phyloP scores from a whole-genome alignment of 2,329 filamentous ascomycete species.

The Trichoderma arundinaceum region DNA sequence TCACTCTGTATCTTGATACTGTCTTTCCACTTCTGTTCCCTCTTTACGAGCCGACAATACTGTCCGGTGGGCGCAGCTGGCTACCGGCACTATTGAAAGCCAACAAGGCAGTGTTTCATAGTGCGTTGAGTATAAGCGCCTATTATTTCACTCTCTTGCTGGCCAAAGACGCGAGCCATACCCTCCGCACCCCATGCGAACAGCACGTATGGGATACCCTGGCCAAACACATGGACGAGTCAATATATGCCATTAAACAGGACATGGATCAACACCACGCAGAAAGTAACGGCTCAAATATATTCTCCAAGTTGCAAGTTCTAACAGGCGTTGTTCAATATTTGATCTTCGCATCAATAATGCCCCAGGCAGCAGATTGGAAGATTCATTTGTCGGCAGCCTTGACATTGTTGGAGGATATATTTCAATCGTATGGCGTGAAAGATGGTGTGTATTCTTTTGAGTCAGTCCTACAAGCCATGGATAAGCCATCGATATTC shows the following conservation, averaged over 20 bases:
- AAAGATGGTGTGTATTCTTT: neutral
- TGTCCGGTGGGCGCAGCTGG: slow-evolving; percentile 58
- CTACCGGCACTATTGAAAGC: slow-evolving; percentile 55
- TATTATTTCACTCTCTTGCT: slow-evolving; percentile 54
- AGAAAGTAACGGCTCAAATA: slow-evolving; percentile 28
- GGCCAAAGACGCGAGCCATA: slow-evolving; percentile 32
- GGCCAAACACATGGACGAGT: slow-evolving; percentile 15
- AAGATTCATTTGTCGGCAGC: slow-evolving; percentile 13
- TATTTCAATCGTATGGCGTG: neutral
- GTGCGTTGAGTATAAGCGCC: slow-evolving; percentile 54
- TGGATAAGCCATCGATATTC: slow-evolving; percentile 13
- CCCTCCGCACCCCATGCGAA: neutral
- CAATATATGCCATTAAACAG: slow-evolving; percentile 8
- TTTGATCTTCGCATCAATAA: slow-evolving; percentile 51
- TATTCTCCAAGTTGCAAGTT: slow-evolving; percentile 35
- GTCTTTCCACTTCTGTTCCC: slow-evolving; percentile 60
- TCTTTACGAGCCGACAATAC: slow-evolving; percentile 56
- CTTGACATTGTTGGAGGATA: slow-evolving; percentile 13
- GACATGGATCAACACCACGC: neutral
- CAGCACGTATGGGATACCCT: slow-evolving; percentile 24
- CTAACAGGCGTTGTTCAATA: slow-evolving; percentile 52
- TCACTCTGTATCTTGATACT: slow-evolving; percentile 41
- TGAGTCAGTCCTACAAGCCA: neutral
- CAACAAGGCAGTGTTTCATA: slow-evolving; percentile 57
- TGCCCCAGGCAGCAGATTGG: slow-evolving; percentile 45